Conservation (phyloP, 805 yeast species). For the Tetrapisispora namnaoensis region DNA sequence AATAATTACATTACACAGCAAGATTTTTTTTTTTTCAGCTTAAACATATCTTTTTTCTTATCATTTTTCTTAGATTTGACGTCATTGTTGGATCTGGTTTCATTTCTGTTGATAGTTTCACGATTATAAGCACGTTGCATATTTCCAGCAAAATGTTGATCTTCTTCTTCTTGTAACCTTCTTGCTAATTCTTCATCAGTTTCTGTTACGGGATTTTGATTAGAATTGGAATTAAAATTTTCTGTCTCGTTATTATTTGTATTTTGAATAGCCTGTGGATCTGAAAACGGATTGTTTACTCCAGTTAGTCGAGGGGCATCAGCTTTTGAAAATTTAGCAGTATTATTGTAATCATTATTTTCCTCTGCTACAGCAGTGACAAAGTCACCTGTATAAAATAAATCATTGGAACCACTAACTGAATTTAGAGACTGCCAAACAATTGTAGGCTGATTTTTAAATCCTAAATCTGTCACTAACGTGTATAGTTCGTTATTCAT, state of each 20-base stretch:
- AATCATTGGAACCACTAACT: constrained; percentile 59
- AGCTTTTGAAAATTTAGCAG: not conserved
- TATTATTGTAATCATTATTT: not conserved
- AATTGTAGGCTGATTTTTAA: constrained; percentile 35
- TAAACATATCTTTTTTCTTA: constrained; percentile 2
- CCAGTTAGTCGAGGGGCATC: not conserved
- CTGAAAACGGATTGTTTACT: constrained; percentile 18
- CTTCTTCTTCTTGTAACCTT: constrained; percentile 47
- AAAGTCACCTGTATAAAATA: constrained; percentile 59
- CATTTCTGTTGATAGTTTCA: constrained; percentile 3
- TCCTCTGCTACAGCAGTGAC: constrained; percentile 30
- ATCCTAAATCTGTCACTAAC: constrained; percentile 69
- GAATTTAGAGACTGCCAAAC: constrained; percentile 78
- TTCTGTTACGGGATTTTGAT: constrained; percentile 8
- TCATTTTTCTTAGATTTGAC: constrained; percentile 5
- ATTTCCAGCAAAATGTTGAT: constrained; percentile 38
- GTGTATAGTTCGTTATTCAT: constrained; percentile 43
- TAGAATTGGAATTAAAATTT: not conserved
- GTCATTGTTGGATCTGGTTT: not conserved
- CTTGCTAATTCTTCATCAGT: constrained; percentile 38
- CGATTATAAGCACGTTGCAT: constrained; percentile 31
- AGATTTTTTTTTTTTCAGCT: constrained; percentile 6
- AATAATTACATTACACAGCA: constrained; percentile 13
- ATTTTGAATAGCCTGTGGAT: not conserved
- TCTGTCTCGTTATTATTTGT: not conserved